Conservation (phyloP, 1,284 basidiomycete genomes). For the Gymnopus androsaceus region DNA sequence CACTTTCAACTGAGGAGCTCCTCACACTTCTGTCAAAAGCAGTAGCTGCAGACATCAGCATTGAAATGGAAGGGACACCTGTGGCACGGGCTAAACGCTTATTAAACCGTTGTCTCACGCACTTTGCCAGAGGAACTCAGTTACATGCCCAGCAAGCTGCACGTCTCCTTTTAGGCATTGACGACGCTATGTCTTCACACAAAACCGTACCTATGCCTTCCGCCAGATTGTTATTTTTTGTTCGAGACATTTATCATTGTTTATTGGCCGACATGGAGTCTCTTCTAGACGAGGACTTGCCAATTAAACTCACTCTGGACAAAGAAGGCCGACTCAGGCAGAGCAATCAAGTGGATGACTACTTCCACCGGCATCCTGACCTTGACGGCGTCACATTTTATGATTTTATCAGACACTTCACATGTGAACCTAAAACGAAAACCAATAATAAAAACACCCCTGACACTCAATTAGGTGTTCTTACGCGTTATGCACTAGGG, state of each 20-base stretch:
- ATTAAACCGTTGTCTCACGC: conserved; percentile 23
- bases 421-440: neutral
- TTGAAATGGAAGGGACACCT: conserved; percentile 19
- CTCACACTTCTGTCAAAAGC: conserved; percentile 14
- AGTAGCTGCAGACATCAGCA: conserved; percentile 22
- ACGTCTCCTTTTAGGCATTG: conserved; percentile 21
- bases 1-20: conserved; percentile 23
- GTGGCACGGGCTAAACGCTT: conserved; percentile 19
- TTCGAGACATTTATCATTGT: neutral
- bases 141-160: conserved; percentile 30
- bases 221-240: neutral
- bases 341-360: conserved; percentile 8
- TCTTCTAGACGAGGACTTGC: neutral
- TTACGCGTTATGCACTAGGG: neutral
- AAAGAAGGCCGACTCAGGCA: neutral
- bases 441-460: neutral
- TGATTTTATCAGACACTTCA: conserved; percentile 7
- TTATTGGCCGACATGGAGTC: neutral
- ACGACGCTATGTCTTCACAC: conserved; percentile 11
- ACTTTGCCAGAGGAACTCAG: conserved; percentile 24
- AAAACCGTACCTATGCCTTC: conserved; percentile 5
- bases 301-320: neutral
- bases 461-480: neutral
- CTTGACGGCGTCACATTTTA: conserved; percentile 5
- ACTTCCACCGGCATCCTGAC: neutral